phyloP scores from a whole-genome alignment of 257 asterid species.

The Nicotiana paniculata region DNA sequence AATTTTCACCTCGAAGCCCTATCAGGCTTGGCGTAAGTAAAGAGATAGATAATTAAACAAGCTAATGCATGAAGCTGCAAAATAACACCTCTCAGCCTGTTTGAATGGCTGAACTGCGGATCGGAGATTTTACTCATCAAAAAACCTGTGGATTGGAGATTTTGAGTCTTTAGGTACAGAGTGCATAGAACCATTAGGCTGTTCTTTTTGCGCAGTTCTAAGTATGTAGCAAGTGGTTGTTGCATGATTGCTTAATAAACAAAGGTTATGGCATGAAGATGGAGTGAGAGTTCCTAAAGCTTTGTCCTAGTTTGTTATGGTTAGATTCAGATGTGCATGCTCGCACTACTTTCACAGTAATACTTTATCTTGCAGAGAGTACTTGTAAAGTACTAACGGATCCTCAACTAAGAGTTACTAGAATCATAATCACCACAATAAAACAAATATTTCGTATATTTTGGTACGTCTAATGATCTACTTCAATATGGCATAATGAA shows the following conservation, averaged over 20 bases:
- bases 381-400: background rate
- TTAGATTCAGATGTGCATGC: background rate
- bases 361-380: background rate
- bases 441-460: background rate
- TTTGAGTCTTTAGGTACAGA: background rate
- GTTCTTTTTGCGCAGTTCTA: background rate
- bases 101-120: background rate
- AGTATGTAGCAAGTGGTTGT: background rate
- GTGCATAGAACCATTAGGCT: background rate
- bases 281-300: background rate
- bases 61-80: background rate
- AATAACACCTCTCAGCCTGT: background rate
- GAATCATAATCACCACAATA: background rate
- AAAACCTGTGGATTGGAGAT: background rate
- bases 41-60: background rate
- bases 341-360: background rate
- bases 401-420: background rate
- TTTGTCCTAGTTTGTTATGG: background rate
- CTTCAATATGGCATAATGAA: background rate
- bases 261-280: background rate
- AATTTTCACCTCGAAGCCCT: background rate
- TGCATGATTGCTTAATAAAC: background rate
- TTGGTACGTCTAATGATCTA: background rate
- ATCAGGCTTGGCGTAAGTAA: background rate
- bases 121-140: background rate